Evolutionary conservation across 257 asterid species (phyloP), one percentile per base, ranked within the genome.

Genomic region (Scutellaria galericulata): DNA sequence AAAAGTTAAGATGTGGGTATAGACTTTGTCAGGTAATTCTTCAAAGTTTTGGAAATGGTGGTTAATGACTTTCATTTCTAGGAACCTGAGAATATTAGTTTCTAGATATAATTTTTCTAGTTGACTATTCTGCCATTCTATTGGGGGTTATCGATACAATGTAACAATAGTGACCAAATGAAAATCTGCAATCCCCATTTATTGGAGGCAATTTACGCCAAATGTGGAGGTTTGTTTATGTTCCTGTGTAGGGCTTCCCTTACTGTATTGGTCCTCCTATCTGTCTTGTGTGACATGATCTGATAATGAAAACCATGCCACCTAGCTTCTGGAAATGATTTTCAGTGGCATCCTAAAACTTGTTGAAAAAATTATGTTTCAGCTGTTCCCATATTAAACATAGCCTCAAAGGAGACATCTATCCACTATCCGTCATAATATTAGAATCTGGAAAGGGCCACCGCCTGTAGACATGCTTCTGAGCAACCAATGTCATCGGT

Each of bases 1-100:
- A 18, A 22, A 63, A 37, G 14, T 65, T 41, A n/a, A 44, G 69
- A 20, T 64, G 45, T 56, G 13, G 61, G 50, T 13, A 35, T 31
- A 57, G 56, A 18, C 18, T 24, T 7, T 35, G 11, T 18, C 74
- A 27, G n/a, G 46, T 47, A 46, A 4, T 13, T 24, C 39, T 46
- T 45, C 40, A 27, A 65, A 52, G 37, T 58, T 50, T 7, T 31
- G 50, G 31, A 46, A 52, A 55, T 24, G 20, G 45, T 66, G 42
- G 20, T 45, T 45, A 39, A 24, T 11, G n/a, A 24, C 7, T 42
- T 45, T 3, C 3, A 0, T 0, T 11, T 63, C 3, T n/a, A 9
- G 22, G 58, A 5, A 9, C 14, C 9, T 31, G 27, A n/a, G n/a
- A 27, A 6, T 5, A 20, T 10, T 55, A 47, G 37, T 48, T 47